A percentile compares a stretch with the other conserved stretches of the same genome.
These are phyloP conservation scores for Kwoniella heveanensis DNA, from an alignment of 768 basidiomycete genomes.

Conservation along the genomic window DNA sequence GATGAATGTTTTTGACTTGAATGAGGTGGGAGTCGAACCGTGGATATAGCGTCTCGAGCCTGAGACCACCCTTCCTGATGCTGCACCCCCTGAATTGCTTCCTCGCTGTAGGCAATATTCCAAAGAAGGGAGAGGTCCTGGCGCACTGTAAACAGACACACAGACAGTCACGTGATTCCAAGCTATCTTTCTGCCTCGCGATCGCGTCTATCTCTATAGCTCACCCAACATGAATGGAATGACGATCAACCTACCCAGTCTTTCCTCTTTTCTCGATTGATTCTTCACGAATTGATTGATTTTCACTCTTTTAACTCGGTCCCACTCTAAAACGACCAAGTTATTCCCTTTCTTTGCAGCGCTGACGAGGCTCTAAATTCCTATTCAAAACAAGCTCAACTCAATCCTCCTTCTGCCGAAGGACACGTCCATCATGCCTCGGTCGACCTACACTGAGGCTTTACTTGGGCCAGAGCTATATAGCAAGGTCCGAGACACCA, in stretches of 20 bases:
- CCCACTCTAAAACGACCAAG: not conserved
- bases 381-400: too few species aligned
- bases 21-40: constrained; percentile 17
- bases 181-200: not conserved
- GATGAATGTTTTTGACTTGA: constrained; percentile 7
- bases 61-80: not conserved
- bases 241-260: not conserved
- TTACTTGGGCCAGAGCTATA: constrained; percentile 78
- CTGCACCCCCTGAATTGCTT: not conserved
- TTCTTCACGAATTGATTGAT: not conserved
- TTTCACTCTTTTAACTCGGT: not conserved
- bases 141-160: not conserved
- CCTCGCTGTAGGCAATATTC: not conserved
- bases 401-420: too few species aligned
- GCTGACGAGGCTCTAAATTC: too few species aligned
- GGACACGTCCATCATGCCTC: constrained; percentile 42
- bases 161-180: not conserved
- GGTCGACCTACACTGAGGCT: constrained; percentile 66
- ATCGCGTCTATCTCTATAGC: too few species aligned
- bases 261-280: not conserved
- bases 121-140: too few species aligned
- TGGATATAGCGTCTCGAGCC: not conserved
- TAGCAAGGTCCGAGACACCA: constrained; percentile 54
- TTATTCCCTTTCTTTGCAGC: not conserved
- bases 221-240: constrained; percentile 1